Percentiles rank a stretch among this genome's conserved stretches.
phyloP scores from a whole-genome alignment of 148 eudicot species.

The Linanthus parryae region DNA sequence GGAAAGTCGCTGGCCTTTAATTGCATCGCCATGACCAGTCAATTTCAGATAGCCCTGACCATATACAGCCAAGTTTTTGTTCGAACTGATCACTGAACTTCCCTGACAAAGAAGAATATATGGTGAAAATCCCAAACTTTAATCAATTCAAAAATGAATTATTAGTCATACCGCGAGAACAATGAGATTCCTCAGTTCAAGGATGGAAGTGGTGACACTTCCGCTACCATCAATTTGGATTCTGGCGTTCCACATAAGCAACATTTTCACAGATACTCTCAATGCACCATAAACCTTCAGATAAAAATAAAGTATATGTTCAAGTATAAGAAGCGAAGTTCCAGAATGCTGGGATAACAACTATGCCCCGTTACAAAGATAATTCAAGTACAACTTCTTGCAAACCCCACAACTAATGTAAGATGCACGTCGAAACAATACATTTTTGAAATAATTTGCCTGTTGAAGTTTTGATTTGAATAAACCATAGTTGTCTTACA shows the following conservation, averaged over 20 bases:
- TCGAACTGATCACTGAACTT: constrained; percentile 61
- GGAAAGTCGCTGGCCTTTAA: constrained; percentile 71
- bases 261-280: constrained; percentile 72
- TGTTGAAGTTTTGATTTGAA: no score
- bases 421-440: no score
- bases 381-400: no score
- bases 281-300: constrained; percentile 77
- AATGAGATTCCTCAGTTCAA: constrained; percentile 76
- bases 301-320: constrained; percentile 7
- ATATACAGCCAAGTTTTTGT: constrained; percentile 66
- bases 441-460: no score
- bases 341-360: no score
- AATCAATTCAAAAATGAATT: not conserved
- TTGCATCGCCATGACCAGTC: constrained; percentile 73
- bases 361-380: no score
- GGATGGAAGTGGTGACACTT: constrained; percentile 57
- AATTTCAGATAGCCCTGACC: constrained; percentile 74
- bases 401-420: no score
- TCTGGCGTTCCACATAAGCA: constrained; percentile 78
- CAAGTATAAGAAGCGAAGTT: not conserved
- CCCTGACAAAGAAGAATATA: constrained; percentile 38
- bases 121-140: not conserved
- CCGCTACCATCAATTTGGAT: constrained; percentile 70
- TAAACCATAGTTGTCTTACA: no score
- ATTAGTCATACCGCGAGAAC: constrained; percentile 51